Percentiles rank a stretch among this genome's conserved stretches.
phyloP scores from a whole-genome alignment of 768 basidiomycete genomes.

The Russula olivacea region DNA sequence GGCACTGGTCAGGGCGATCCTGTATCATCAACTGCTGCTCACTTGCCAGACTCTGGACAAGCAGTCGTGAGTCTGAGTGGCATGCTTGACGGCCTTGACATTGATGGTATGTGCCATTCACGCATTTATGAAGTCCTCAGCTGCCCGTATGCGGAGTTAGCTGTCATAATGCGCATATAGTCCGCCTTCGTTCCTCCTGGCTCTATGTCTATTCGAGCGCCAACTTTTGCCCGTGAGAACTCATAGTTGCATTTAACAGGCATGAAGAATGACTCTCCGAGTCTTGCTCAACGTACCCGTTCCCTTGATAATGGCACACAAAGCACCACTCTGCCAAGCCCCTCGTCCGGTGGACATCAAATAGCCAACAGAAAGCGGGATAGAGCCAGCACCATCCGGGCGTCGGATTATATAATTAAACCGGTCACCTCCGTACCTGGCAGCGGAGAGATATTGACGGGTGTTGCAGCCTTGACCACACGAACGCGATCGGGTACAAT shows the following conservation, averaged over 20 bases:
- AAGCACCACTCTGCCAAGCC: background rate
- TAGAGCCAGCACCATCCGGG: constrained; percentile 26
- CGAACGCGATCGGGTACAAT: constrained; percentile 27
- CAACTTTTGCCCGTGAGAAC: background rate
- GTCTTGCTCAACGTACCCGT: constrained; percentile 8
- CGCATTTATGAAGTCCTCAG: too few relatives aligned
- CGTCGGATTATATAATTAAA: constrained; percentile 20
- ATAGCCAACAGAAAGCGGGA: constrained; percentile 11
- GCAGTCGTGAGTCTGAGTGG: constrained; percentile 16
- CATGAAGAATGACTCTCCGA: background rate
- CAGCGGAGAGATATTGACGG: background rate
- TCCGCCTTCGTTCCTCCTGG: background rate
- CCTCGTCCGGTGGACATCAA: background rate
- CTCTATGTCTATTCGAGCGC: background rate
- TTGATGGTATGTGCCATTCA: constrained; percentile 18
- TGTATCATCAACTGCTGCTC: background rate
- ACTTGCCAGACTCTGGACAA: constrained; percentile 7
- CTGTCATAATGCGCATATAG: background rate
- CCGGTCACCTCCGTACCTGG: background rate
- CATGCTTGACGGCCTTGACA: constrained; percentile 21
- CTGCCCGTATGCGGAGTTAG: background rate
- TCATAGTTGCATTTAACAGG: constrained; percentile 1
- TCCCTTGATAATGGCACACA: constrained; percentile 20
- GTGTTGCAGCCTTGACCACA: constrained; percentile 14
- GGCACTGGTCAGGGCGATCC: background rate